phyloP scores from a whole-genome alignment of 805 yeast species.

The Candida sanyiensis region DNA sequence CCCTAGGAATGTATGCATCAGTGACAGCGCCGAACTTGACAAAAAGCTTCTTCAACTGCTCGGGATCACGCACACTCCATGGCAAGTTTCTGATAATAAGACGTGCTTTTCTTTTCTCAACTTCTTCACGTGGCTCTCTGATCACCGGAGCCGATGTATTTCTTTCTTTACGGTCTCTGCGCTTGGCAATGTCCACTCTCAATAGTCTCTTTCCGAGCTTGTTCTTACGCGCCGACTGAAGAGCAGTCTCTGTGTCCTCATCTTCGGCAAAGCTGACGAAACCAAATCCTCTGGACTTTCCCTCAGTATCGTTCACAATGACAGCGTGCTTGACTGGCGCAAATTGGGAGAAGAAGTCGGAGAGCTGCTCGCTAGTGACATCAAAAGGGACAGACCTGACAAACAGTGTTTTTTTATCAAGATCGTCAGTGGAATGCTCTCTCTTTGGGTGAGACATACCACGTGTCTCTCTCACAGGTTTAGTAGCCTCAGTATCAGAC shows the following conservation, averaged over 20 bases:
- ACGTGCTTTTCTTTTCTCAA: constrained; percentile 80
- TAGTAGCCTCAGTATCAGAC: neutral
- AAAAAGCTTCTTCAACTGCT: constrained; percentile 63
- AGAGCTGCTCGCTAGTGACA: constrained; percentile 75
- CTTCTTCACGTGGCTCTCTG: constrained; percentile 22
- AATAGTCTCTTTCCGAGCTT: constrained; percentile 64
- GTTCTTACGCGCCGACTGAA: constrained; percentile 56
- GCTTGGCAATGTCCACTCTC: constrained; percentile 82
- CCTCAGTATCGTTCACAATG: constrained; percentile 71
- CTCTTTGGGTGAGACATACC: constrained; percentile 1
- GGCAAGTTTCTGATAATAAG: constrained; percentile 89
- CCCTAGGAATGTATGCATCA: constrained; percentile 86
- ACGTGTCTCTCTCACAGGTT: neutral
- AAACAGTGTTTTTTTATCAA: constrained; percentile 58
- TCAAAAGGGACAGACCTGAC: constrained; percentile 79
- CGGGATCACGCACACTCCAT: constrained; percentile 86
- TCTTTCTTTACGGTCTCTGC: constrained; percentile 67
- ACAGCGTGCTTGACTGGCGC: constrained; percentile 96
- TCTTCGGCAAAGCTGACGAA: constrained; percentile 84
- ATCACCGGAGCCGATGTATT: constrained; percentile 1
- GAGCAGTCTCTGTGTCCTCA: constrained; percentile 77
- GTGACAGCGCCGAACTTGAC: constrained; percentile 77
- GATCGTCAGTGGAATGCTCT: constrained; percentile 21
- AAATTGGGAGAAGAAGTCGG: constrained; percentile 83
- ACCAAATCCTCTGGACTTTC: constrained; percentile 88